A percentile compares a stretch with the other conserved stretches of the same genome.
phyloP scores from a whole-genome alignment of 2,329 filamentous ascomycete genomes.

The Zasmidium cellare region DNA sequence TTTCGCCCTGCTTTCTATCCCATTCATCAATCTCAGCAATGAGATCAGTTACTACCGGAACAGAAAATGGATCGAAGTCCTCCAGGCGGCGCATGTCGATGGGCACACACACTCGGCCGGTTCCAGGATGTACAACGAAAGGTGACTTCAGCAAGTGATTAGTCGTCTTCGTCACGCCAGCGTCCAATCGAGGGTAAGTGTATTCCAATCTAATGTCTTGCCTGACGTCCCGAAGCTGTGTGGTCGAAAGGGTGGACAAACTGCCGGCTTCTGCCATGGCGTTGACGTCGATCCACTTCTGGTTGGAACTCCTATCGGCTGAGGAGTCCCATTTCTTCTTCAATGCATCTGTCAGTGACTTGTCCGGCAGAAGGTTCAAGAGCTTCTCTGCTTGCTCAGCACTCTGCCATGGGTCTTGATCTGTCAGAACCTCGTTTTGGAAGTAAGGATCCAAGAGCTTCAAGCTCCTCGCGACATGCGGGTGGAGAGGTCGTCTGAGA shows the following conservation, averaged over 20 bases:
- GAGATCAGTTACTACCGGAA: slow-evolving; percentile 85
- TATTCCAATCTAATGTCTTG: slow-evolving; percentile 97
- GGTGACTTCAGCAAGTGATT: slow-evolving; percentile 98
- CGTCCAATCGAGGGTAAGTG: slow-evolving; percentile 94
- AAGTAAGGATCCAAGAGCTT: slow-evolving; percentile 84
- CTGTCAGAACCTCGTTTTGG: slow-evolving; percentile 73
- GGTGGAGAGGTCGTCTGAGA: slow-evolving; percentile 83
- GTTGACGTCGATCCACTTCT: slow-evolving; percentile 96
- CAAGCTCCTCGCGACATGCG: slow-evolving; percentile 82
- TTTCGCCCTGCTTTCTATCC: slow-evolving; percentile 52
- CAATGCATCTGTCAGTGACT: slow-evolving; percentile 71
- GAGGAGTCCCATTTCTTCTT: slow-evolving; percentile 88
- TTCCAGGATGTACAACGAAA: slow-evolving; percentile 94
- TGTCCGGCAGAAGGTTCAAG: slow-evolving; percentile 81
- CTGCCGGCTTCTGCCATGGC: slow-evolving; percentile 74
- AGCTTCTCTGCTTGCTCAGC: slow-evolving; percentile 73
- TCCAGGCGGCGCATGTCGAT: slow-evolving; percentile 76
- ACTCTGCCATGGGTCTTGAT: slow-evolving; percentile 81
- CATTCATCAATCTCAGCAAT: slow-evolving; percentile 85
- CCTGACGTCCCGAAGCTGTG: slow-evolving; percentile 80
- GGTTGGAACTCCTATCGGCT: slow-evolving; percentile 71
- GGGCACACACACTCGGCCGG: slow-evolving; percentile 90
- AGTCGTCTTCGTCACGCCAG: slow-evolving; percentile 94
- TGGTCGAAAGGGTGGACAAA: slow-evolving; percentile 60
- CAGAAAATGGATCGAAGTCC: slow-evolving; percentile 79